Evolutionary conservation across 352 stramenopile genomes (phyloP), one percentile per base, ranked within the genome.

Genomic region (Phytophthora hybrid): DNA sequence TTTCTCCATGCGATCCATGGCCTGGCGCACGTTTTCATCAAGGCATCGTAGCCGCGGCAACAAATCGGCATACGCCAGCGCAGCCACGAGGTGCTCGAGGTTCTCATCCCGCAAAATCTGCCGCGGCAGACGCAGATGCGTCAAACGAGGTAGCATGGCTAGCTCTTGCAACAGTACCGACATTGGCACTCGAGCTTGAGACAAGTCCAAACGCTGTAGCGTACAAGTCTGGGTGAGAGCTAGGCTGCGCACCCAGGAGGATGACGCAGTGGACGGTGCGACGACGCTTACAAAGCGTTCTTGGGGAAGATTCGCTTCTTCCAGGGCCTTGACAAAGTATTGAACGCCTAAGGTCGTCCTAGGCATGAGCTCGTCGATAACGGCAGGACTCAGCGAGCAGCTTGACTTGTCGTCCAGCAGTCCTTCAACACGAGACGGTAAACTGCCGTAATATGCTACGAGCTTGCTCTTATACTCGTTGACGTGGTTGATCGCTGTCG

Each of bases 101-200:
- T 94, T 92, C 31, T 93, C 84, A 26, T 91, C 78, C 1, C 87
- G 81, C 46, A 93, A 70, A 23, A 95, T 85, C 68, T 89, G 83
- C 13, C 65, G 59, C 0, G 89, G 87, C 18, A 95, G 64, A 7
- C 86, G 83, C 34, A 95, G 62, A 26, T 93, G 85, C 11, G 84
- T 87, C 53, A 95, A 66, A 34, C 78, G 80, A 26, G 82, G 77
- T 26, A 95, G 66, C 34, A 79, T 77, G 7, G 57, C 57, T 14
- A 95, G 70, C 62, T 92, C 85, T 32, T 77, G 76, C 34, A 95
- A 69, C 41, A 95, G 39, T 32, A 93, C 84, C 5, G 85, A 93
- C 16, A 78, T 89, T 18, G 87, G 84, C 10, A 92, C 71, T 16
- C 82, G 63, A 2, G 85, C 81, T 14, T 39, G 63, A 11, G 85